Percentiles rank a stretch among this genome's conserved stretches.
Evolutionary conservation across 805 yeast genomes (phyloP).

Genomic region (Clavispora phyllophila): DNA sequence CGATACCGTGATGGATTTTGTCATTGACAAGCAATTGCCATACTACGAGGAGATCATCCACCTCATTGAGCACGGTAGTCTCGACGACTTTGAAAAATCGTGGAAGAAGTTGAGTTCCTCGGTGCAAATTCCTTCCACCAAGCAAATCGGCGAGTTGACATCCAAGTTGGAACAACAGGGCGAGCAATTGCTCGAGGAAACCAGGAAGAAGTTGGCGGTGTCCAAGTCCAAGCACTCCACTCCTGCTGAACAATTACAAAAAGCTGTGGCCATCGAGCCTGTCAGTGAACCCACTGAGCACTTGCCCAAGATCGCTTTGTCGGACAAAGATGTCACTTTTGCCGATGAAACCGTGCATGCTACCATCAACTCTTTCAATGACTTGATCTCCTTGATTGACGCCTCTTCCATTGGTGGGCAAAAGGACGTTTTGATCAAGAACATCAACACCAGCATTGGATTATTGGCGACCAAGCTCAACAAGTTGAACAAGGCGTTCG

Average conservation of each 20-base stretch:
- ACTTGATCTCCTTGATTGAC: conserved; percentile 32
- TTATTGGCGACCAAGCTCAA: conserved; percentile 28
- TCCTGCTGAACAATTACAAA: conserved; percentile 40
- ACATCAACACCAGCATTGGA: conserved; percentile 29
- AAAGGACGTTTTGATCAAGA: conserved; percentile 25
- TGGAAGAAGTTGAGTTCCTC: conserved; percentile 15
- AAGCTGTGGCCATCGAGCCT: conserved; percentile 34
- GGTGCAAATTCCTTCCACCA: conserved; percentile 29
- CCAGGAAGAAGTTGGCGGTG: conserved; percentile 27
- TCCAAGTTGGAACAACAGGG: conserved; percentile 28
- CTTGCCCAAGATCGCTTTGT: conserved; percentile 30
- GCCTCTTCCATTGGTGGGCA: conserved; percentile 20
- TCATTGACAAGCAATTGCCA: conserved; percentile 39
- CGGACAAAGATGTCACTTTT: conserved; percentile 14
- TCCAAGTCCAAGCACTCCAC: conserved; percentile 13
- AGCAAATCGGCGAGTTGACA: conserved; percentile 29
- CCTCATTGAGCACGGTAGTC: conserved; percentile 30
- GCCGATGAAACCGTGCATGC: conserved; percentile 31
- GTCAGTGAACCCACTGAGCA: conserved; percentile 24
- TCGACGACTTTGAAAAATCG: conserved; percentile 25
- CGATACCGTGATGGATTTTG: conserved; percentile 41
- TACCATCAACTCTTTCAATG: conserved; percentile 36
- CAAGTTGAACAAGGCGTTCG: conserved; percentile 29
- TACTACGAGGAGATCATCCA: conserved; percentile 38
- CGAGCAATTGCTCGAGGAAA: conserved; percentile 31